These are phyloP conservation scores for Cryomyces antarcticus DNA, from an alignment of 495 filamentous ascomycete genomes.

Conservation along the genomic window DNA sequence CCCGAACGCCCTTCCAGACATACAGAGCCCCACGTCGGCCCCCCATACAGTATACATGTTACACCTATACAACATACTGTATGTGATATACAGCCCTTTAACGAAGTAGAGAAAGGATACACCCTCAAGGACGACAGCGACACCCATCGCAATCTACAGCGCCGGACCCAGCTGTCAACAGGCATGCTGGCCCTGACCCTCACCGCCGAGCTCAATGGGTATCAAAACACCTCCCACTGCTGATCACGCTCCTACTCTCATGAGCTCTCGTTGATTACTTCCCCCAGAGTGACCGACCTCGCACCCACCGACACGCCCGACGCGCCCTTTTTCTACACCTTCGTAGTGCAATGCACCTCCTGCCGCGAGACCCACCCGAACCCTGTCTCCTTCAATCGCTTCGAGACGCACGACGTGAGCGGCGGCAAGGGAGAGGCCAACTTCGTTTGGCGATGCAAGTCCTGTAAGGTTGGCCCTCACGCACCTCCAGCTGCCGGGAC, in stretches of 20 bases:
- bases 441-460: conserved; percentile 94
- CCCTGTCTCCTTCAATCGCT: conserved; percentile 66
- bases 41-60: no score
- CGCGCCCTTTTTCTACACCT: conserved; percentile 80
- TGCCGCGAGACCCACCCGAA: conserved; percentile 85
- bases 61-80: no score
- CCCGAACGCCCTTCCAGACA: no score
- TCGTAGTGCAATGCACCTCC: conserved; percentile 90
- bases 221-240: conserved; percentile 13
- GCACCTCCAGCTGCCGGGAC: not conserved
- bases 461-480: conserved; percentile 27
- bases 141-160: not conserved
- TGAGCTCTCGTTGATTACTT: conserved; percentile 4
- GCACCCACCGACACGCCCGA: conserved; percentile 62
- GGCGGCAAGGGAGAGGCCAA: conserved; percentile 88
- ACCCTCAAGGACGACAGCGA: not conserved
- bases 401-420: conserved; percentile 69
- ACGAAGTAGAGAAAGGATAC: no score
- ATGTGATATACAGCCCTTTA: no score
- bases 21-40: no score
- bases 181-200: conserved; percentile 63
- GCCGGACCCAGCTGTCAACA: not conserved
- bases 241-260: conserved; percentile 2
- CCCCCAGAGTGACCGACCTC: conserved; percentile 67
- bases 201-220: conserved; percentile 62